Evolutionary conservation across 371 early-diverging fungal genomes (phyloP), one percentile per base, ranked within the genome.

Genomic region (Saksenaea oblongispora): DNA sequence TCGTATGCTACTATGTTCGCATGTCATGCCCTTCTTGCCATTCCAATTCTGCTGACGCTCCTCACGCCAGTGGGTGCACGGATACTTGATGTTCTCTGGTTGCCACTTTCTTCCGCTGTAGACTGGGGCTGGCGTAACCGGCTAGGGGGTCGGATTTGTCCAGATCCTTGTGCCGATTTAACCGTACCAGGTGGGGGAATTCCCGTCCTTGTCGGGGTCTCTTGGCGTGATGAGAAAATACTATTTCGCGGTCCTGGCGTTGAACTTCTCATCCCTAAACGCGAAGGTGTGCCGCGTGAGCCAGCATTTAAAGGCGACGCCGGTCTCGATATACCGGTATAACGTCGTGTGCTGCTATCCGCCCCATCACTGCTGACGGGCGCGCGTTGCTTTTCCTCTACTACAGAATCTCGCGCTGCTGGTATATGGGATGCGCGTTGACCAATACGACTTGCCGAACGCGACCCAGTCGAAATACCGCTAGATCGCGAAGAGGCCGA

Each of bases 11-110:
- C 22, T 47, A n/a, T 17, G 31, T 47, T 22, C 17, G 11, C 24
- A 47, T 22, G 51, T 47, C 51, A 47, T 22, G 51, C 51, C 11
- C 51, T 47, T 47, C 22, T 47, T 22, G 51, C 51, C 51, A 47
- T 47, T 18, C 51, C 51, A 22, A 47, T 47, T 47, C 51, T 47
- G 51, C 51, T 47, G 22, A 22, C 51, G 22, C 51, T 47, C 22
- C 51, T 3, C 18, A 47, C 22, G 11, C 11, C 22, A 10, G 18
- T 22, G 22, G 51, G 51, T 22, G 51, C 51, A 22, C 51, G 51
- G 22, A 47, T 22, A 22, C 51, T 24, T 11, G 51, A 2, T 22
- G 51, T 47, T 47, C 51, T 47, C 51, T 47, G 51, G 7, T 17
- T 22, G 24, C 22, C 22, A 22, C 18, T 11, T 47, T 47, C 51